Percentiles rank a stretch among this genome's conserved stretches.
Conservation (phyloP, 2,329 filamentous ascomycete species). For the Fusarium bactridioides region DNA sequence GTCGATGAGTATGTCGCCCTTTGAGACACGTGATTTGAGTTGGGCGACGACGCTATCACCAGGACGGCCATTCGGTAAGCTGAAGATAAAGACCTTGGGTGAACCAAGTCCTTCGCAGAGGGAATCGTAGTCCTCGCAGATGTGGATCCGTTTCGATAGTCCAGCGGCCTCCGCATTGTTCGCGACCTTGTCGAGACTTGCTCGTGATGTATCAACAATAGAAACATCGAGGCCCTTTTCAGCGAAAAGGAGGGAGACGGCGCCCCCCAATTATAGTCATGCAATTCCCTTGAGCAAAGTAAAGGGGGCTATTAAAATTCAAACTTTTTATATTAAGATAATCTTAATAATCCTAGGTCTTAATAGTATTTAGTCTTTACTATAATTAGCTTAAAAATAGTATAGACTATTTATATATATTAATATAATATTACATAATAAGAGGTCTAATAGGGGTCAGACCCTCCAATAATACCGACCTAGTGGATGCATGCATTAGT, state of each 20-base stretch:
- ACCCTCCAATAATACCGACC: slow-evolving; percentile 18
- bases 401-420: too few relatives aligned
- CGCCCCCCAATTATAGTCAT: too few relatives aligned
- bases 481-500: not conserved
- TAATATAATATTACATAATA: too few relatives aligned
- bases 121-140: slow-evolving; percentile 17
- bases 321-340: too few relatives aligned
- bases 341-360: too few relatives aligned
- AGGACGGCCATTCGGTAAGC: slow-evolving; percentile 24
- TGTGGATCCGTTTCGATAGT: slow-evolving; percentile 3
- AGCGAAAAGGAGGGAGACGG: slow-evolving; percentile 7
- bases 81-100: slow-evolving; percentile 29
- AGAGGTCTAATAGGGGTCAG: too few relatives aligned
- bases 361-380: too few relatives aligned
- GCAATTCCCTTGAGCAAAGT: too few relatives aligned
- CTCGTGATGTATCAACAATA: not conserved
- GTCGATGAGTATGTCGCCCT: slow-evolving; percentile 73
- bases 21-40: slow-evolving; percentile 55
- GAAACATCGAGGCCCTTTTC: slow-evolving; percentile 10
- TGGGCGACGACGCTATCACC: slow-evolving; percentile 7
- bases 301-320: too few relatives aligned
- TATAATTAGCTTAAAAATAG: too few relatives aligned
- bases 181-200: slow-evolving; percentile 5
- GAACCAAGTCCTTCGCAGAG: slow-evolving; percentile 18
- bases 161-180: slow-evolving; percentile 3